phyloP scores from a whole-genome alignment of 2,329 filamentous ascomycete genomes.

The Alternaria alternata region DNA sequence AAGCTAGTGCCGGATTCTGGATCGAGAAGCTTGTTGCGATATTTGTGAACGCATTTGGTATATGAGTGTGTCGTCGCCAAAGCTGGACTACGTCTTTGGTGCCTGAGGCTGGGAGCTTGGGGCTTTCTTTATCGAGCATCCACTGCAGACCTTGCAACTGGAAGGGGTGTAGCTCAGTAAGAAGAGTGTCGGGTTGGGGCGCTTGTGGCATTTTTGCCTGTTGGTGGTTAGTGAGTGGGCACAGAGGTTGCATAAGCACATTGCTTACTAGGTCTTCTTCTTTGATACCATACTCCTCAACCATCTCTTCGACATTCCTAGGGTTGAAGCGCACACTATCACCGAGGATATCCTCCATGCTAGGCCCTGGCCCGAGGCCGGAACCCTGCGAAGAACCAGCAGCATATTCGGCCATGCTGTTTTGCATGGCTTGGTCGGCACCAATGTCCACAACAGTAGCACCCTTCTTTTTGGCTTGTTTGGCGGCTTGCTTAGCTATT shows the following conservation, averaged over 20 bases:
- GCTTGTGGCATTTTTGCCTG: conserved; percentile 73
- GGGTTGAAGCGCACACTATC: conserved; percentile 74
- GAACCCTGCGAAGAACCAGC: conserved; percentile 40
- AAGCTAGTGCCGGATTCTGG: conserved; percentile 71
- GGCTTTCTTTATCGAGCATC: conserved; percentile 80
- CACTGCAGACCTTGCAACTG: conserved; percentile 80
- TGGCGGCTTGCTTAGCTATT: conserved; percentile 50
- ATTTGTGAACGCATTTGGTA: conserved; percentile 65
- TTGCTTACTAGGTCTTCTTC: conserved; percentile 67
- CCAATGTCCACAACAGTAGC: conserved; percentile 32
- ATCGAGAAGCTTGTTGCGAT: conserved; percentile 74
- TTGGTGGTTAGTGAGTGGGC: conserved; percentile 16
- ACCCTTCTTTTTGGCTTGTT: conserved; percentile 39
- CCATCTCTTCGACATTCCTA: conserved; percentile 68
- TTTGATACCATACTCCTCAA: conserved; percentile 74
- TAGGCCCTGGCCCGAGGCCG: conserved; percentile 50
- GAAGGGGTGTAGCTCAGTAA: conserved; percentile 77
- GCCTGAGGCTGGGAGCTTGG: conserved; percentile 66
- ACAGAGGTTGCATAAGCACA: neutral
- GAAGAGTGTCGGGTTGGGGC: conserved; percentile 69
- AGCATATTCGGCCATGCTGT: conserved; percentile 35
- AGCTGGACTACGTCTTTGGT: conserved; percentile 74
- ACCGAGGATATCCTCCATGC: conserved; percentile 70
- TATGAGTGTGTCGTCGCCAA: conserved; percentile 67
- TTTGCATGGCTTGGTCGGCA: conserved; percentile 31